Evolutionary conservation across 371 early-diverging fungal species (phyloP).

Genomic region (Amoeboaphelidium protococcarum): DNA sequence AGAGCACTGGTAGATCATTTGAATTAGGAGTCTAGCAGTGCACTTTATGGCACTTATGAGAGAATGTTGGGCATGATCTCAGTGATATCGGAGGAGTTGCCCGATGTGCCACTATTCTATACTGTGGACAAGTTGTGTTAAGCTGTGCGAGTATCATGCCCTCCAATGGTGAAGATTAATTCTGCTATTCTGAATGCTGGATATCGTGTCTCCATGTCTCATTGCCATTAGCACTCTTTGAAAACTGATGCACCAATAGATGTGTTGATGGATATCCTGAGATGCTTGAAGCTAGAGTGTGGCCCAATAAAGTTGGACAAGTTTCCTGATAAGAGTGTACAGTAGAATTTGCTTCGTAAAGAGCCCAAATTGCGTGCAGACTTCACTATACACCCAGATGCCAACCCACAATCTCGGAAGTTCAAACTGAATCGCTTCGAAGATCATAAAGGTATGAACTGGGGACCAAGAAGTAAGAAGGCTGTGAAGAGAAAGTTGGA

Average conservation of each 20-base stretch:
- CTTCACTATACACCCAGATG: constrained; percentile 38
- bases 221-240: constrained; percentile 53
- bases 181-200: constrained; percentile 82
- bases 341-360: background rate
- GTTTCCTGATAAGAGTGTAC: background rate
- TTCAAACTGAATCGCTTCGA: constrained; percentile 68
- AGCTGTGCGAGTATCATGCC: constrained; percentile 10
- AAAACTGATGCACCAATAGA: constrained; percentile 83
- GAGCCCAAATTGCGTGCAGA: constrained; percentile 14
- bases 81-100: constrained; percentile 45
- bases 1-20: constrained; percentile 30
- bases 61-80: constrained; percentile 89
- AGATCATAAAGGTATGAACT: constrained; percentile 66
- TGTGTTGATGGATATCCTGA: constrained; percentile 80
- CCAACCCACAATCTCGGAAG: constrained; percentile 39
- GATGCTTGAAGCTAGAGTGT: constrained; percentile 25
- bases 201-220: constrained; percentile 71
- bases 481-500: too few relatives aligned
- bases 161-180: constrained; percentile 9
- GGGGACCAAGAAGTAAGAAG: constrained; percentile 59
- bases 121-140: constrained; percentile 28
- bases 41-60: constrained; percentile 34
- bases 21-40: constrained; percentile 13
- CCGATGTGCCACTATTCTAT: constrained; percentile 58
- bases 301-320: background rate